A percentile compares a stretch with the other conserved stretches of the same genome.
phyloP scores from a whole-genome alignment of 1,284 basidiomycete species.

The Ceratobasidium sp. region DNA sequence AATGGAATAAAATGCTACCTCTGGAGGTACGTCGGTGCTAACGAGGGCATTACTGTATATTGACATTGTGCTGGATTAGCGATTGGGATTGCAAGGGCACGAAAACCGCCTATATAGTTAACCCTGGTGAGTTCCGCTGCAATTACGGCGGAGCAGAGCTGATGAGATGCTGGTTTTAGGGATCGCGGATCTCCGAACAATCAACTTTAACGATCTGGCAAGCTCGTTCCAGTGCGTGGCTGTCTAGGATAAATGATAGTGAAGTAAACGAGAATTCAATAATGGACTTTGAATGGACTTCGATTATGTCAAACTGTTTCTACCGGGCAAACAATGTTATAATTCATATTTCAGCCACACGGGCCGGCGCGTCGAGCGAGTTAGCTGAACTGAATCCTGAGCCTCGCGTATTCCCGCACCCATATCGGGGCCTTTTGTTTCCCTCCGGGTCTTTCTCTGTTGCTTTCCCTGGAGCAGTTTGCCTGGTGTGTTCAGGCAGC shows the following conservation, averaged over 20 bases:
- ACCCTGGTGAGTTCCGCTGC: constrained; percentile 18
- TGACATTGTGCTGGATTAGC: neutral
- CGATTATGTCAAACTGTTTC: too few relatives aligned
- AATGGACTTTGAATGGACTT: too few relatives aligned
- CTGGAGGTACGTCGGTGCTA: constrained; percentile 6
- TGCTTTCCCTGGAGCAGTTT: too few relatives aligned
- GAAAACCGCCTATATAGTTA: constrained; percentile 7
- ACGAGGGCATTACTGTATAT: neutral
- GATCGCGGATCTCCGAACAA: neutral
- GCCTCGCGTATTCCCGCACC: too few relatives aligned
- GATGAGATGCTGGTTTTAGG: neutral
- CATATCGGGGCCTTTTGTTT: too few relatives aligned
- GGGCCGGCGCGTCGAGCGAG: too few relatives aligned
- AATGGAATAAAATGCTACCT: constrained; percentile 13
- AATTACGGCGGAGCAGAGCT: neutral
- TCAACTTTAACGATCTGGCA: constrained; percentile 26
- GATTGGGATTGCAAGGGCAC: constrained; percentile 20
- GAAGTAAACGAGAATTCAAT: too few relatives aligned
- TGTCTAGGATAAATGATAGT: neutral
- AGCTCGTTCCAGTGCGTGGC: constrained; percentile 29
- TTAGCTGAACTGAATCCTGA: too few relatives aligned
- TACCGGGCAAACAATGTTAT: too few relatives aligned
- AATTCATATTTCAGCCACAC: too few relatives aligned
- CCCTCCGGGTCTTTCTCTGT: too few relatives aligned
- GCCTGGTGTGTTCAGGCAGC: too few relatives aligned